Evolutionary conservation across 164 flowering plant species (phyloP).

Genomic region (Vitis amurensis): DNA sequence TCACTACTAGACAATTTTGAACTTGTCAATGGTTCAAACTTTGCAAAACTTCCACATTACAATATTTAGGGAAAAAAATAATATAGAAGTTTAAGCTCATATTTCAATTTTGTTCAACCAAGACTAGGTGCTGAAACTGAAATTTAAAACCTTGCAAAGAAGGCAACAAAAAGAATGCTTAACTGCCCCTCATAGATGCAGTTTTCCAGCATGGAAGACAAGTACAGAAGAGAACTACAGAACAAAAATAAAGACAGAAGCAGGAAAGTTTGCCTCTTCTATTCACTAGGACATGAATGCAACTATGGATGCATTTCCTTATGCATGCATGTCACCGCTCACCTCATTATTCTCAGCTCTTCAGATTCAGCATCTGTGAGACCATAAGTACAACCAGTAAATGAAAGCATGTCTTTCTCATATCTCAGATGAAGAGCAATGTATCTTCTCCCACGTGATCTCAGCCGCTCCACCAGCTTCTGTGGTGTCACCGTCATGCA

Average conservation of each 20-base stretch:
- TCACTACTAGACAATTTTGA: too few relatives aligned
- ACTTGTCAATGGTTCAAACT: too few relatives aligned
- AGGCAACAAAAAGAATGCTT: neutral
- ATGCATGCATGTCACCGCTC: neutral
- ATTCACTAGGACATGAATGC: neutral
- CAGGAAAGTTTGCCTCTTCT: neutral
- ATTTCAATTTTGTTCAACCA: too few relatives aligned
- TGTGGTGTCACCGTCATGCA: conserved; percentile 84
- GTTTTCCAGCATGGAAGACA: too few relatives aligned
- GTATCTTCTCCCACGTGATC: conserved; percentile 63
- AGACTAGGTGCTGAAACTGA: neutral
- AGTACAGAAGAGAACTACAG: neutral
- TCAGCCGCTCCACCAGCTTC: conserved; percentile 94
- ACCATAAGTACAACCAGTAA: conserved; percentile 91
- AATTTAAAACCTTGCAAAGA: neutral
- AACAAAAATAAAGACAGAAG: neutral
- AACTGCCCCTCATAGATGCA: too few relatives aligned
- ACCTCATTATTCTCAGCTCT: conserved; percentile 87
- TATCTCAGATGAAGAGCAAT: conserved; percentile 94
- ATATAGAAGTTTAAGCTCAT: too few relatives aligned
- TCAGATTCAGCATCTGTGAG: conserved; percentile 75
- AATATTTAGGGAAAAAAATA: too few relatives aligned
- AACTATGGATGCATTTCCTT: neutral
- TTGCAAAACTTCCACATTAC: too few relatives aligned
- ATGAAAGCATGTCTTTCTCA: conserved; percentile 96